Base-by-base conservation (phyloP, 1,284 basidiomycete genomes). In the Cryptococcus maquisensis region DNA sequence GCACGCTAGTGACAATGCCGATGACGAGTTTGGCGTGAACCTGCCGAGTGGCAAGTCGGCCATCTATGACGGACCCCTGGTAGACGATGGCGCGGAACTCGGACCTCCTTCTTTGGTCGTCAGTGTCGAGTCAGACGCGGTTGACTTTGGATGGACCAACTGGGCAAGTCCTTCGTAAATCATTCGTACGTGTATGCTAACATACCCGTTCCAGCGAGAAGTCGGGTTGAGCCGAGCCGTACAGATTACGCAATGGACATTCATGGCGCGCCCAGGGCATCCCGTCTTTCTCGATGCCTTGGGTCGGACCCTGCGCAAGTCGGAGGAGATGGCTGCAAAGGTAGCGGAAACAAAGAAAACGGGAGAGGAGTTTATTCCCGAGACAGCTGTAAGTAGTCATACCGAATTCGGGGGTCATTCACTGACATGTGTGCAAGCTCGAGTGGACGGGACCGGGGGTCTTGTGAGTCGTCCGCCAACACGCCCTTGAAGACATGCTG, bases 361-460 rank as follows among this genome's bases (percentile, higher is more conserved):
- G 20, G 61, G 64, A 8, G 60, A 68, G 45, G 51, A 47, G 2
- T 67, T 55, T 26, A 47, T 66, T 15, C 61, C 66, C 18, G 65
- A 66, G 21, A 63, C 59, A 35, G 68, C 68, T n/a, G 60, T 67
- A 20, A 59, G 64, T 64, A n/a, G 7, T n/a, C n/a, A 10, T n/a
- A 13, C n/a, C 9, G 8, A 20, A 21, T 4, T 13, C 32, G 43
- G 47, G 18, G 23, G 6, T 13, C 5, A 16, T 8, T 21, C 6
- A 24, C 13, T 42, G 32, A 40, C 20, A 21, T 38, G 32, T 40
- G 18, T 37, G 43, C 21, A 40, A 62, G 56, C 57, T 65, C 28
- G 69, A 67, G 45, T 73, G 72, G 72, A 71, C 72, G 0, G 72
- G 72, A 2, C 72, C 72, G 0, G 72, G 67, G 4, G 62, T 72